Percentiles rank a stretch among this genome's conserved stretches.
These are phyloP conservation scores for Pythium utonaiense DNA, from an alignment of 352 stramenopile species.

Conservation along the genomic window DNA sequence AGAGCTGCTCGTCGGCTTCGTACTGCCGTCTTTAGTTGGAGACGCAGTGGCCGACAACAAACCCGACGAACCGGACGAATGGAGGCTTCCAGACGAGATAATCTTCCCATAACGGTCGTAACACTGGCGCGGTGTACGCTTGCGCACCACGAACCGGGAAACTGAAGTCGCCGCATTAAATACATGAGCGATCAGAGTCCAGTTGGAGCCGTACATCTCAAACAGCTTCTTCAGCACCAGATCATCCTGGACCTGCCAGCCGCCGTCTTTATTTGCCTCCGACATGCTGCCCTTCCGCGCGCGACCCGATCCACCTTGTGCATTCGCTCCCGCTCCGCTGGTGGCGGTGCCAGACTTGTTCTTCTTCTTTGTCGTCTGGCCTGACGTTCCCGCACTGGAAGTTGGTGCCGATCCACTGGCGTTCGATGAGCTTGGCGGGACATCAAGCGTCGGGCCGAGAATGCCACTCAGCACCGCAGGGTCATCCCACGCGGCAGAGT, in stretches of 20 bases:
- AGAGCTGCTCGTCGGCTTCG: slow-evolving; percentile 8
- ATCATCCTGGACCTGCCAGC: slow-evolving; percentile 74
- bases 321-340: slow-evolving; percentile 20
- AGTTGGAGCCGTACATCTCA: slow-evolving; percentile 84
- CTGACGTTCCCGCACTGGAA: slow-evolving; percentile 19
- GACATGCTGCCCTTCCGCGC: slow-evolving; percentile 63
- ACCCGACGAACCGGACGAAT: neutral
- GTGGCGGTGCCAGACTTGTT: slow-evolving; percentile 28
- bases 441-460: slow-evolving; percentile 33
- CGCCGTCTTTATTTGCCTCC: slow-evolving; percentile 37
- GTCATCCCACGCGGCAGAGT: slow-evolving; percentile 83
- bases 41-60: slow-evolving; percentile 11
- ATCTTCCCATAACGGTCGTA: slow-evolving; percentile 85
- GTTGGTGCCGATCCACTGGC: slow-evolving; percentile 11
- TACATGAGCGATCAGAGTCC: slow-evolving; percentile 83
- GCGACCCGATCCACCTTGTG: slow-evolving; percentile 9
- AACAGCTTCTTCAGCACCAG: slow-evolving; percentile 81
- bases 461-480: slow-evolving; percentile 66
- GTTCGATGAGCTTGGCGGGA: slow-evolving; percentile 3
- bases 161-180: slow-evolving; percentile 72
- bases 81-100: slow-evolving; percentile 49
- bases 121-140: slow-evolving; percentile 77
- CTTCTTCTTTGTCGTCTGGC: slow-evolving; percentile 50
- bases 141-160: slow-evolving; percentile 70
- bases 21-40: slow-evolving; percentile 43